Base-by-base conservation (phyloP, 148 eudicot genomes). In the Vaccinium corymbosum region DNA sequence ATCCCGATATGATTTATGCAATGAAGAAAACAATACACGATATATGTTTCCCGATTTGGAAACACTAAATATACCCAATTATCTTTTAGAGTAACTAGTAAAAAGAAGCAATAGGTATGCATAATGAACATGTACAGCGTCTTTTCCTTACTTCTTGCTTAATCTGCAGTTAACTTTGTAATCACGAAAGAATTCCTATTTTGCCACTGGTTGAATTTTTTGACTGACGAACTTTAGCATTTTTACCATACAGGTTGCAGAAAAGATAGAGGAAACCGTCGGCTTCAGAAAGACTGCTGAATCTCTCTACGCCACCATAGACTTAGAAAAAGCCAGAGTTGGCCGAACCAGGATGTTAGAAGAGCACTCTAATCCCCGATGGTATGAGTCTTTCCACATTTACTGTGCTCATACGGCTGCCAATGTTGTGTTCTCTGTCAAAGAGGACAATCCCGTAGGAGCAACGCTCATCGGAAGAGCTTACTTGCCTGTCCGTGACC, bases 351-450 rank as follows among this genome's bases (percentile, higher is more conserved):
- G 85, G 74, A 80, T 91, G 17, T 27, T 91, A 68, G 7, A 79
- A 85, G 85, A 83, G 14, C 87, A 84, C 55, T 51, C 88, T 0
- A 91, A 89, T 80, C 93, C 91, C 9, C 68, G 89, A 38, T 91
- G 93, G 93, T 89, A 89, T 27, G 91, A 91, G 81, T 85, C 88
- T 12, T 89, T 91, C 57, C 93, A 91, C 90, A 88, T 91, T 57
- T 88, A 84, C 55, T 86, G 89, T n/a, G 93, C 90, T 25, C 93
- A 91, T 49, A 83, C 82, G 88, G 90, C 89, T 17, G 82, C 91
- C 13, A 64, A 88, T 25, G 82, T 91, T 3, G 81, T 89, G 56
- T 88, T 91, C 85, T 86, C 91, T 38, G n/a, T 91, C 84, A 91
- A 89, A 79, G 86, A 89, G 70, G 91, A 87, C 61, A 82, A 89